Conservation (phyloP, 352 stramenopile genomes). For the Phytophthora idaei region DNA sequence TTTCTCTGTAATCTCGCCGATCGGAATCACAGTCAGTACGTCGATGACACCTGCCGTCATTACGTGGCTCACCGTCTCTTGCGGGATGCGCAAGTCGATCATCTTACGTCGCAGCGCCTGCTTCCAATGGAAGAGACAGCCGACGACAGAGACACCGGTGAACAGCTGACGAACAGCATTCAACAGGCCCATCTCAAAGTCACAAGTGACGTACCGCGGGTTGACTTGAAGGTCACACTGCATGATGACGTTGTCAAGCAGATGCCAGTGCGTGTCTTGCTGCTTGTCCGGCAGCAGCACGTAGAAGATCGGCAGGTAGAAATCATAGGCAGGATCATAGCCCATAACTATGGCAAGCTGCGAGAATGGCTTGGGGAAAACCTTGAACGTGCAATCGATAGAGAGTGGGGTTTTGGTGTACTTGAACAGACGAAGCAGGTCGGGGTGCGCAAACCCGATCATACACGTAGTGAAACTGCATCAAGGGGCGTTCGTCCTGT, state of each 20-base stretch:
- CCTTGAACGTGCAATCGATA: slow-evolving; percentile 2
- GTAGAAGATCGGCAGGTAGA: slow-evolving; percentile 8
- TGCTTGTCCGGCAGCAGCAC: not conserved
- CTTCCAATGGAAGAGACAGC: no score
- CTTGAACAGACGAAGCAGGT: slow-evolving; percentile 1
- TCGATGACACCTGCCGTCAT: no score
- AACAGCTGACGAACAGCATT: slow-evolving; percentile 7
- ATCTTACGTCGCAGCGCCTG: no score
- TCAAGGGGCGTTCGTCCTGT: not conserved
- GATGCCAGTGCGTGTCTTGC: not conserved
- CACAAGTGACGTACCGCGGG: not conserved
- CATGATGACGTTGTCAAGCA: slow-evolving; percentile 2
- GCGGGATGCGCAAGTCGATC: no score
- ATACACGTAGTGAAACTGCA: slow-evolving; percentile 3
- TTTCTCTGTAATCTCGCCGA: no score
- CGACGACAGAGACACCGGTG: not conserved
- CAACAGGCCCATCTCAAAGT: slow-evolving; percentile 1
- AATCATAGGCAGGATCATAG: not conserved
- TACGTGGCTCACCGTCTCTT: no score
- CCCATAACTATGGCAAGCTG: slow-evolving; percentile 1
- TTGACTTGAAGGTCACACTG: not conserved
- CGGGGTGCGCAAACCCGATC: slow-evolving; percentile 4
- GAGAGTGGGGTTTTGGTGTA: not conserved
- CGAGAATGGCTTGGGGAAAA: not conserved
- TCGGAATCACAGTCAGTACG: no score